Percentiles rank a stretch among this genome's conserved stretches.
phyloP scores from a whole-genome alignment of 2,329 filamentous ascomycete species.

The Neocucurbitaria cava region DNA sequence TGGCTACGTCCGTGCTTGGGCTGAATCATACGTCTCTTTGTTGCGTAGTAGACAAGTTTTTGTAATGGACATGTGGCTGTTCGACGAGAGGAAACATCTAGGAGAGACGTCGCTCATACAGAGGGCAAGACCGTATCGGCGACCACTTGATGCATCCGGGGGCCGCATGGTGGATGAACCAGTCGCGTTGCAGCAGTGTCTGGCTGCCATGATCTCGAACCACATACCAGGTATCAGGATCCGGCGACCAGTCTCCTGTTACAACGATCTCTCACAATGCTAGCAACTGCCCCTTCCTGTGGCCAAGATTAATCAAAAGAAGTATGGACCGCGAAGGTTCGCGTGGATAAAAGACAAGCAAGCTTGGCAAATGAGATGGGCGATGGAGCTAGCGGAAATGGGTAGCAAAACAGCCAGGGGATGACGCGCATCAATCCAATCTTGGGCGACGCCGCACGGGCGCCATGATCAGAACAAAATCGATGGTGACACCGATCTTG shows the following conservation, averaged over 20 bases:
- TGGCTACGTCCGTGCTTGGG: neutral
- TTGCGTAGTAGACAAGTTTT: neutral
- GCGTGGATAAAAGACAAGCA: slow-evolving; percentile 39
- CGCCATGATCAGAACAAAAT: slow-evolving; percentile 37
- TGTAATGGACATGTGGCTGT: slow-evolving; percentile 9
- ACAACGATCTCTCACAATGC: slow-evolving; percentile 9
- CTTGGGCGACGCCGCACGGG: slow-evolving; percentile 41
- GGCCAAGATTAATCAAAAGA: slow-evolving; percentile 10
- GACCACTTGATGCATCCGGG: slow-evolving; percentile 16
- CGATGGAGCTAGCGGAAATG: slow-evolving; percentile 28
- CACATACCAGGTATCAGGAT: slow-evolving; percentile 18
- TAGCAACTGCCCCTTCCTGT: slow-evolving; percentile 22
- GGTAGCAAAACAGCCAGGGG: slow-evolving; percentile 24
- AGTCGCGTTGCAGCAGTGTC: slow-evolving; percentile 28
- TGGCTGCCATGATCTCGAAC: slow-evolving; percentile 27
- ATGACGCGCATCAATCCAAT: slow-evolving; percentile 42
- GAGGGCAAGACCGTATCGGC: slow-evolving; percentile 16
- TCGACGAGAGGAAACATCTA: neutral
- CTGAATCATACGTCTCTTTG: slow-evolving; percentile 2
- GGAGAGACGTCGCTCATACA: slow-evolving; percentile 11
- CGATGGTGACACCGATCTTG: slow-evolving; percentile 46
- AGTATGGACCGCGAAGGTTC: slow-evolving; percentile 30
- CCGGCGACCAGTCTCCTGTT: slow-evolving; percentile 9
- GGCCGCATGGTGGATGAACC: slow-evolving; percentile 16
- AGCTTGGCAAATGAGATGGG: slow-evolving; percentile 25